Evolutionary conservation across 2,329 filamentous ascomycete genomes (phyloP).

Genomic region (Podosphaera xanthii): DNA sequence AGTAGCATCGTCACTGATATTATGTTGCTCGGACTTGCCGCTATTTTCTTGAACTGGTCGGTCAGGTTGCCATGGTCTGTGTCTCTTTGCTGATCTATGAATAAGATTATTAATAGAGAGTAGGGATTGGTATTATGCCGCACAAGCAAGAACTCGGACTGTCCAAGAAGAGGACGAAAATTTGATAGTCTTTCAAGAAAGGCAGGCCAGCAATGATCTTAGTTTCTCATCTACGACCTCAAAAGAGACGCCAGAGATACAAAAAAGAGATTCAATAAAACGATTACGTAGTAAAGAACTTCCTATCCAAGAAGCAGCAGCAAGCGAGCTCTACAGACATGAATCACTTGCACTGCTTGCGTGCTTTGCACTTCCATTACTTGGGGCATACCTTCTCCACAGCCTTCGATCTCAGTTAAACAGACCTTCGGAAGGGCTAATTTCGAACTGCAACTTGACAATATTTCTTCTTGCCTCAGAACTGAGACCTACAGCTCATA

Average conservation of each 20-base stretch:
- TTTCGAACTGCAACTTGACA: constrained; percentile 81
- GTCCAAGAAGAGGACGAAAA: constrained; percentile 22
- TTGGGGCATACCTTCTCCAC: constrained; percentile 71
- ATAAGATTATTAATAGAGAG: constrained; percentile 3
- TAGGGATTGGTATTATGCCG: constrained; percentile 53
- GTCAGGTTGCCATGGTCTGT: constrained; percentile 69
- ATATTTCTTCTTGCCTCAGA: constrained; percentile 80
- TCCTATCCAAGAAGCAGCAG: constrained; percentile 19
- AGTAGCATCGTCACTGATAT: constrained; percentile 66
- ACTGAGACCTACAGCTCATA: constrained; percentile 57
- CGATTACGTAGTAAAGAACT: not conserved
- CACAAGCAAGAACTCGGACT: constrained; percentile 33
- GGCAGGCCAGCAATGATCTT: constrained; percentile 20
- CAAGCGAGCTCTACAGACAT: constrained; percentile 46
- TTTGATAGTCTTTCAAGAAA: constrained; percentile 20
- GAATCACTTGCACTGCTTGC: constrained; percentile 52
- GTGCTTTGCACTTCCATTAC: constrained; percentile 56
- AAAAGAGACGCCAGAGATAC: constrained; percentile 12
- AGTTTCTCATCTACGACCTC: constrained; percentile 11
- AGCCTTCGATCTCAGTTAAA: constrained; percentile 60
- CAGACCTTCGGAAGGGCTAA: constrained; percentile 60
- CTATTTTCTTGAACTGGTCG: constrained; percentile 79
- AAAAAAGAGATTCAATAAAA: not conserved
- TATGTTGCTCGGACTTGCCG: constrained; percentile 55
- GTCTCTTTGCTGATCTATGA: not conserved